Evolutionary conservation across 2,329 filamentous ascomycete genomes (phyloP).

Genomic region (Hypoxylon sp.): DNA sequence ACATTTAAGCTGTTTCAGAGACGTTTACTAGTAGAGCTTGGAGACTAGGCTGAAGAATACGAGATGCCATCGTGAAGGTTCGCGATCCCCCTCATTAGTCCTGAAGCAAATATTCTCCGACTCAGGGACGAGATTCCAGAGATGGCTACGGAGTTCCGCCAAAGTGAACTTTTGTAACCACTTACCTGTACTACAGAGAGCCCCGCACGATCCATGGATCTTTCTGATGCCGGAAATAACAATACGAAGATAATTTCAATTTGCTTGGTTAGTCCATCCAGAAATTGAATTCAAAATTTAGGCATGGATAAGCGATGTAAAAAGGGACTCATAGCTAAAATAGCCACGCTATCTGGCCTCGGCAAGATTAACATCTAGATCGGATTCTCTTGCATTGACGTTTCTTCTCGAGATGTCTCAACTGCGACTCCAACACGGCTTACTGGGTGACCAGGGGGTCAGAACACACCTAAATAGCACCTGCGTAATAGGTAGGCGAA

Average conservation of each 20-base stretch:
- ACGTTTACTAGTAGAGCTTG: slow-evolving; percentile 8
- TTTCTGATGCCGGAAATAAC: slow-evolving; percentile 29
- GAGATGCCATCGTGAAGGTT: slow-evolving; percentile 25
- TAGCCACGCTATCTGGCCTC: slow-evolving; percentile 18
- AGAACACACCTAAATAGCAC: not conserved
- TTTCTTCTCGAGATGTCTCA: slow-evolving; percentile 36
- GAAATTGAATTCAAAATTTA: slow-evolving; percentile 16
- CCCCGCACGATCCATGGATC: slow-evolving; percentile 5
- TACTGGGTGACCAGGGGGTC: slow-evolving; percentile 10
- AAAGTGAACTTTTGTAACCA: not conserved
- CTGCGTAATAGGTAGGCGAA: too few relatives aligned
- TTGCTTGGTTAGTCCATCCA: slow-evolving; percentile 5
- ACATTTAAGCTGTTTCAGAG: slow-evolving; percentile 34
- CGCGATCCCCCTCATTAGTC: slow-evolving; percentile 28
- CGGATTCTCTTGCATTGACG: slow-evolving; percentile 35
- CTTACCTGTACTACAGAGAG: not conserved
- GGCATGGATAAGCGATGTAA: slow-evolving; percentile 26
- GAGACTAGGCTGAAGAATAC: slow-evolving; percentile 19
- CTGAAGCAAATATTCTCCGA: slow-evolving; percentile 6
- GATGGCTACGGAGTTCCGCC: slow-evolving; percentile 4
- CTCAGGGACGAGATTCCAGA: not conserved
- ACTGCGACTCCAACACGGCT: slow-evolving; percentile 34
- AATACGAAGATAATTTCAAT: slow-evolving; percentile 5
- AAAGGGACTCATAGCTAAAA: slow-evolving; percentile 4
- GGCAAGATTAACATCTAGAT: slow-evolving; percentile 39